Evolutionary conservation across 2,329 filamentous ascomycete genomes (phyloP).

Genomic region (Apiospora marii): DNA sequence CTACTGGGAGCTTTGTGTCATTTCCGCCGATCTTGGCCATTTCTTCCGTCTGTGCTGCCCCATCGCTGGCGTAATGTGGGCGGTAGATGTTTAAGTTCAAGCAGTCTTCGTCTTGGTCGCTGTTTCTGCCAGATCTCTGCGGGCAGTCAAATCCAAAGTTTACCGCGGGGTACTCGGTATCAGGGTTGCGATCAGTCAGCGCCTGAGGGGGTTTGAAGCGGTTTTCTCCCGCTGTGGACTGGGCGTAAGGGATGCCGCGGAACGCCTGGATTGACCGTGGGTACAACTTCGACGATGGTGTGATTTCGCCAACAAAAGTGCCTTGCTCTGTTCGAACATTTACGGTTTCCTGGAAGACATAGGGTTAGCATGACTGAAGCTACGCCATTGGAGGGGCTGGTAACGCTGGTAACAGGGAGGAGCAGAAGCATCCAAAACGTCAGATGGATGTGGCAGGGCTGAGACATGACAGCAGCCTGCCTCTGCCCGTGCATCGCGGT

Average conservation of each 20-base stretch:
- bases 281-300: slow-evolving; percentile 39
- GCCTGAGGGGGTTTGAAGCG: slow-evolving; percentile 54
- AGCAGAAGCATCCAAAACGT: not conserved
- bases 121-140: slow-evolving; percentile 34
- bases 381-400: not conserved
- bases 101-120: slow-evolving; percentile 57
- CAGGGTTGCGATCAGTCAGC: slow-evolving; percentile 35
- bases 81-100: slow-evolving; percentile 61
- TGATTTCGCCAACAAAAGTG: slow-evolving; percentile 48
- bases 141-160: slow-evolving; percentile 49
- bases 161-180: slow-evolving; percentile 43
- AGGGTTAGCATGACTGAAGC: not conserved
- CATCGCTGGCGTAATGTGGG: slow-evolving; percentile 42
- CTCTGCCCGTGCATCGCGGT: not conserved
- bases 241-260: slow-evolving; percentile 59
- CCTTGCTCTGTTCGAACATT: slow-evolving; percentile 42
- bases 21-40: slow-evolving; percentile 37
- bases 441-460: not conserved
- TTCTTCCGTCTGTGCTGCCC: slow-evolving; percentile 31
- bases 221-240: slow-evolving; percentile 49
- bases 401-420: not conserved
- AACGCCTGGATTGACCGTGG: slow-evolving; percentile 56
- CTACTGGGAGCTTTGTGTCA: slow-evolving; percentile 52
- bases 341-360: not conserved
- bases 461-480: slow-evolving; percentile 6